These are phyloP conservation scores for Schoenoplectus triqueter DNA, from an alignment of 202 grass and related monocot genomes.

Conservation along the genomic window DNA sequence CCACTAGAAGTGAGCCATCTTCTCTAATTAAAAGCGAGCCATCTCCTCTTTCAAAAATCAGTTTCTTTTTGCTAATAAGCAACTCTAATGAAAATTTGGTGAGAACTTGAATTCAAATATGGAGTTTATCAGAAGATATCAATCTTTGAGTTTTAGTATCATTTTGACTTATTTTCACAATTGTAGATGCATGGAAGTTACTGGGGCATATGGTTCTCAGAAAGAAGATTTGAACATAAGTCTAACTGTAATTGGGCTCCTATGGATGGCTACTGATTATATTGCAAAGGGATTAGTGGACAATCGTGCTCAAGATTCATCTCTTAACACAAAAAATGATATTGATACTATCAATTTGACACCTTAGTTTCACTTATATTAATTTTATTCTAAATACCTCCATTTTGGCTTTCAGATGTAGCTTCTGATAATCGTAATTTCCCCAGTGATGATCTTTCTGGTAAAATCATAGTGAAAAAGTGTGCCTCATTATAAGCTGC, in stretches of 20 bases:
- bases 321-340: constrained; percentile 34
- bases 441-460: constrained; percentile 38
- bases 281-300: constrained; percentile 82
- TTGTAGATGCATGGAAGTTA: constrained; percentile 91
- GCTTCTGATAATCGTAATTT: constrained; percentile 23
- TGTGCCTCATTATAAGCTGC: constrained; percentile 78
- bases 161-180: constrained; percentile 50
- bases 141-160: constrained; percentile 7
- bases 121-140: neutral
- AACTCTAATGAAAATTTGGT: too few relatives aligned
- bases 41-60: neutral
- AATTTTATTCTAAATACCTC: neutral
- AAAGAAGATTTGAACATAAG: constrained; percentile 99
- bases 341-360: neutral
- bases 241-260: constrained; percentile 94
- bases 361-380: constrained; percentile 17
- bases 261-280: constrained; percentile 95
- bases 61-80: neutral
- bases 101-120: constrained; percentile 24
- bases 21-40: neutral
- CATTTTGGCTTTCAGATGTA: constrained; percentile 27
- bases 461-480: constrained; percentile 43
- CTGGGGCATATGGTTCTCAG: constrained; percentile 84
- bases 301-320: constrained; percentile 50
- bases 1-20: neutral